Conservation (phyloP, 2,329 filamentous ascomycete species). For the Fusarium sp. region DNA sequence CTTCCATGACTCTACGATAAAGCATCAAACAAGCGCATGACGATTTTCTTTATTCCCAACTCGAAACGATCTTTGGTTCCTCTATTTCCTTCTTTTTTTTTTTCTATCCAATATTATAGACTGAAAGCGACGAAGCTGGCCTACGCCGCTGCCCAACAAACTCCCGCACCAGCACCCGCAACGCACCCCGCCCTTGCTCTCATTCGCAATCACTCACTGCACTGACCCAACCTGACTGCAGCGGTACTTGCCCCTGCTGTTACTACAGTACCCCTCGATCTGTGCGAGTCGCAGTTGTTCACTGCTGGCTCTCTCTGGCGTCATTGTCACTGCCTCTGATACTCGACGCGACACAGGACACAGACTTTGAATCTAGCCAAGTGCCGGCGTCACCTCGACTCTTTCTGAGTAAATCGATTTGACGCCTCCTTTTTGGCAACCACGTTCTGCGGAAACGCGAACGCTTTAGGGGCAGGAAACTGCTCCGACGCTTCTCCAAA, state of each 20-base stretch:
- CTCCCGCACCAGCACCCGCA: slow-evolving; percentile 28
- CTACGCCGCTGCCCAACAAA: slow-evolving; percentile 43
- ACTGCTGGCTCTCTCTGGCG: slow-evolving; percentile 11
- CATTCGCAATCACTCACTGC: slow-evolving; percentile 24
- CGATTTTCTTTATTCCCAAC: slow-evolving; percentile 28
- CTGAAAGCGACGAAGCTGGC: slow-evolving; percentile 43
- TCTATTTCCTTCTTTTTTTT: slow-evolving; percentile 12
- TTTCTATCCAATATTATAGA: slow-evolving; percentile 30
- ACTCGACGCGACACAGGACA: slow-evolving; percentile 33
- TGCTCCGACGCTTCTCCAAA: slow-evolving; percentile 47
- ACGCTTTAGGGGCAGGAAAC: slow-evolving; percentile 47
- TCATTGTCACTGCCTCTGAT: slow-evolving; percentile 28
- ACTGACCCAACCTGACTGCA: slow-evolving; percentile 18
- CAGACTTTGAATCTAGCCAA: slow-evolving; percentile 33
- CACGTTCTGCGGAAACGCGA: slow-evolving; percentile 47
- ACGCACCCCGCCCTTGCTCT: slow-evolving; percentile 23
- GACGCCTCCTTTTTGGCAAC: slow-evolving; percentile 26
- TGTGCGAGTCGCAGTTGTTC: slow-evolving; percentile 16
- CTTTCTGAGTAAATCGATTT: slow-evolving; percentile 14
- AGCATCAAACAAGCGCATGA: slow-evolving; percentile 42
- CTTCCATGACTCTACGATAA: slow-evolving; percentile 44
- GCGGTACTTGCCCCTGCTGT: slow-evolving; percentile 20
- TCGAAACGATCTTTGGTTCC: slow-evolving; percentile 33
- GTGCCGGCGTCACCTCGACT: slow-evolving; percentile 36
- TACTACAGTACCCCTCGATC: slow-evolving; percentile 11